Percentiles rank a stretch among this genome's conserved stretches.
Conservation (phyloP, 148 eudicot genomes). For the Fagopyrum homotropicum region DNA sequence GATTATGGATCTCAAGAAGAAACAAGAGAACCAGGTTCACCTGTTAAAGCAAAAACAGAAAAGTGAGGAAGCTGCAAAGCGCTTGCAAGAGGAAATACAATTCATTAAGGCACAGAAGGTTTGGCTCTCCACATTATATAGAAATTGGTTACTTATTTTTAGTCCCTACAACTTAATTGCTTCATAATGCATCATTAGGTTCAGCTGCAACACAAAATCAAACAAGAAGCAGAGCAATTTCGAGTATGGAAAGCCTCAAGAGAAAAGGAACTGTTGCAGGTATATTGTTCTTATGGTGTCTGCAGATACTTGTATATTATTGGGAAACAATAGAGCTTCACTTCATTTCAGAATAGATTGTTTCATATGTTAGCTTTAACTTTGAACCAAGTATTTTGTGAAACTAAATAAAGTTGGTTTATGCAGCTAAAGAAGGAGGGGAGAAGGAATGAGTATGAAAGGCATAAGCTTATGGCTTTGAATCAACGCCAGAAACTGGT, state of each 20-base stretch:
- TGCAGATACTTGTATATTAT: conserved; percentile 3
- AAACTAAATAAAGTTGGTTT: not conserved
- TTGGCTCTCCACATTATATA: conserved; percentile 9
- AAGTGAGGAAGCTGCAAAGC: conserved; percentile 96
- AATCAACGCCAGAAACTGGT: conserved; percentile 99
- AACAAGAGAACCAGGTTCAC: conserved; percentile 96
- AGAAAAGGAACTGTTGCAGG: conserved; percentile 97
- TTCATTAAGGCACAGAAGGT: conserved; percentile 97
- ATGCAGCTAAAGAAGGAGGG: conserved; percentile 84
- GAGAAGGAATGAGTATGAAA: conserved; percentile 91
- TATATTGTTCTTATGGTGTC: conserved; percentile 13
- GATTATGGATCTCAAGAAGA: conserved; percentile 96
- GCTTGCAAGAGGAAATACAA: conserved; percentile 93
- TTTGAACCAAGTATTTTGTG: not conserved
- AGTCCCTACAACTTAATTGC: not conserved
- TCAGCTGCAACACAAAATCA: conserved; percentile 92
- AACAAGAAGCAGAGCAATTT: conserved; percentile 98
- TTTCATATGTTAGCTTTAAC: not conserved
- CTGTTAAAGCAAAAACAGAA: conserved; percentile 90
- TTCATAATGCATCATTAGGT: conserved; percentile 36
- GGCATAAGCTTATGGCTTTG: conserved; percentile 91
- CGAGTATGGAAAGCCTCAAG: conserved; percentile 97
- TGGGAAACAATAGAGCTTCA: not conserved
- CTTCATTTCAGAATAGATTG: conserved; percentile 5
- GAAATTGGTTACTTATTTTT: not conserved